Evolutionary conservation across 176 grass and related monocot genomes (phyloP), one percentile per base, ranked within the genome.

Genomic region (Avena atlantica): DNA sequence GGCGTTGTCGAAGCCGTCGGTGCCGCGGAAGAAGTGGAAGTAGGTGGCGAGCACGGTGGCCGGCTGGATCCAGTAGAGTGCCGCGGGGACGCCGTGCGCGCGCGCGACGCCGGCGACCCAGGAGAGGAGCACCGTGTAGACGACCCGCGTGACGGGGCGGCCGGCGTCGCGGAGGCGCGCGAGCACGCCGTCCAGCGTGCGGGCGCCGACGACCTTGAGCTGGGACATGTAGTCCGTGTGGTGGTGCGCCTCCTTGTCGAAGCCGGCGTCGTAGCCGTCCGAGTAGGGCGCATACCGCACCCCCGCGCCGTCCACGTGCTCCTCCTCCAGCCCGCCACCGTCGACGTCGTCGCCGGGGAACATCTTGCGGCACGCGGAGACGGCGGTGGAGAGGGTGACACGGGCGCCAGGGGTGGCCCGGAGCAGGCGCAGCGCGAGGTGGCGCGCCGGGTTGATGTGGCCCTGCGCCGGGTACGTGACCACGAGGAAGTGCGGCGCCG

Each of bases 401-500:
- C 75, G 83, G 0, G 80, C 79, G 0, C 89, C 90, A 21, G 73
- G 73, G 3, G 62, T 74, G 59, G 83, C 80, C 44, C 57, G 55
- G 5, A 62, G 29, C 3, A 96, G 84, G 83, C 86, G 81, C 67
- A 29, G 52, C 8, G 89, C 92, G 36, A 97, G 92, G 63, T 90
- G 92, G 83, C 89, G 83, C 21, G 74, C 85, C 11, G 89, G 94
- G 79, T 93, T 93, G 79, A 97, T 94, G 88, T 97, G 92, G 89
- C 94, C 87, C 76, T 92, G 92, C 63, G 84, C 66, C 19, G 87
- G 78, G 74, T 40, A 93, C 2, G 87, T 78, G 16, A 90, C 88
- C 14, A 97, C 40, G 12, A 97, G 78, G 44, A 97, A 85, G 85
- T 97, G 94, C 42, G 77, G 81, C 81, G 86, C 58, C 8, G 5